A percentile compares a stretch with the other conserved stretches of the same genome.
Conservation (phyloP, 2,329 filamentous ascomycete species). For the Aspergillus neoniger region DNA sequence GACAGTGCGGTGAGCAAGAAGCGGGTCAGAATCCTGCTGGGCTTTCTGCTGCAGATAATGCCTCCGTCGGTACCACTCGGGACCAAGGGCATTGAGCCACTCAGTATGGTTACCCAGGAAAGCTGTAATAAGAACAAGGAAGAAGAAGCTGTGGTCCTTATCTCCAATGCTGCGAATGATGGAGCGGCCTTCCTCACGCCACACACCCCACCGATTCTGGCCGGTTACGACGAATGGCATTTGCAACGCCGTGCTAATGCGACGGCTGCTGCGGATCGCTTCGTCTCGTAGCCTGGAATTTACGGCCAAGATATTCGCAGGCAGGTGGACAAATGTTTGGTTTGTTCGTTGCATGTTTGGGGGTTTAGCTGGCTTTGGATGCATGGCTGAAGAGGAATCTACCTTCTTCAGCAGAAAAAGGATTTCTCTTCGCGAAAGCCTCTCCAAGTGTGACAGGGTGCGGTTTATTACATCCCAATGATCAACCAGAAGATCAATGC, state of each 20-base stretch:
- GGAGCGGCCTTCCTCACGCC: conserved; percentile 62
- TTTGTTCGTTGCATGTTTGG: conserved; percentile 52
- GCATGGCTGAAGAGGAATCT: conserved; percentile 43
- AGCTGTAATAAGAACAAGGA: conserved; percentile 60
- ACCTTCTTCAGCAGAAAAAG: conserved; percentile 52
- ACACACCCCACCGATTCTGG: conserved; percentile 61
- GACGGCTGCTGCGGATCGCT: conserved; percentile 49
- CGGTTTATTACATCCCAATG: conserved; percentile 63
- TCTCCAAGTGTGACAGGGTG: conserved; percentile 56
- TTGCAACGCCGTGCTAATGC: conserved; percentile 57
- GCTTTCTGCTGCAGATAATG: conserved; percentile 54
- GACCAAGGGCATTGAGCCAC: conserved; percentile 58
- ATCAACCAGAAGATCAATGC: conserved; percentile 58
- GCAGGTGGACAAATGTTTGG: conserved; percentile 52
- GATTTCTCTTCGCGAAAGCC: conserved; percentile 55
- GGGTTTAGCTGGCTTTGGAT: conserved; percentile 47
- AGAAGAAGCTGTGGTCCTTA: conserved; percentile 61
- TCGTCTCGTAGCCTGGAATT: conserved; percentile 51
- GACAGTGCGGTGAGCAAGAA: conserved; percentile 56
- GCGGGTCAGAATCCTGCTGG: conserved; percentile 49
- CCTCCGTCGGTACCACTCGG: conserved; percentile 56
- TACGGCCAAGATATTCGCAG: conserved; percentile 49
- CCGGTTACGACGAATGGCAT: conserved; percentile 60
- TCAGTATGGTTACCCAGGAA: conserved; percentile 63
- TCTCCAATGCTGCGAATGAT: conserved; percentile 57